Percentiles rank a stretch among this genome's conserved stretches.
Evolutionary conservation across 176 grass and related monocot genomes (phyloP).

Genomic region (Secale cereale): DNA sequence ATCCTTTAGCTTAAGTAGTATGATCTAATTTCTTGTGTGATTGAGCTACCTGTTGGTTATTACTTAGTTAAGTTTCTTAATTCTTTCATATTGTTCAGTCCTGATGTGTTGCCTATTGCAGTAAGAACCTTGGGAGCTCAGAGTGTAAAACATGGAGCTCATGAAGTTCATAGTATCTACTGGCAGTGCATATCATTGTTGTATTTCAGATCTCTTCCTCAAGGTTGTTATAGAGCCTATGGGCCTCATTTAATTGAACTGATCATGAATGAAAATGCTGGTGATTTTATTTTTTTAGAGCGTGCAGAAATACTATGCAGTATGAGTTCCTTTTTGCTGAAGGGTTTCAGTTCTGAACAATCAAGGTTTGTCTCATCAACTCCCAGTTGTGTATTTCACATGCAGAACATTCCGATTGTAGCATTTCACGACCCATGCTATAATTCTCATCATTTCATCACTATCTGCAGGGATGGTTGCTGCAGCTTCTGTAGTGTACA

Average conservation of each 20-base stretch:
- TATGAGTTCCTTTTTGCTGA: slow-evolving; percentile 70
- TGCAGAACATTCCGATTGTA: not conserved
- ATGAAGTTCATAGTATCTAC: slow-evolving; percentile 75
- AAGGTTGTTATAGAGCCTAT: slow-evolving; percentile 38
- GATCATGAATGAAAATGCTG: slow-evolving; percentile 38
- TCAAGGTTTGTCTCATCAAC: slow-evolving; percentile 46
- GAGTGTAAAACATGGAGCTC: slow-evolving; percentile 33
- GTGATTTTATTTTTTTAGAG: slow-evolving; percentile 50
- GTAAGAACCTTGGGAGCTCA: not conserved
- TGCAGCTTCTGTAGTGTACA: slow-evolving; percentile 55
- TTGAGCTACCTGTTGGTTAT: not conserved
- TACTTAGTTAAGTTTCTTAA: too few species aligned
- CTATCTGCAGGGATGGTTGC: slow-evolving; percentile 48
- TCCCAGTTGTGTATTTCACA: not conserved
- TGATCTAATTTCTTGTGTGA: not conserved
- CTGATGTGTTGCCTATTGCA: too few species aligned
- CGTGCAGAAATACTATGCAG: slow-evolving; percentile 60
- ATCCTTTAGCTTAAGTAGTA: not conserved
- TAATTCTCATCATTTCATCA: not conserved
- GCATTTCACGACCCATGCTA: not conserved
- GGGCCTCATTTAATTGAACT: slow-evolving; percentile 39
- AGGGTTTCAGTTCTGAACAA: slow-evolving; percentile 45
- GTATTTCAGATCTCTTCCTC: slow-evolving; percentile 50
- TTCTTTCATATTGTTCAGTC: not conserved
- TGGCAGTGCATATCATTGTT: slow-evolving; percentile 58